Base-by-base conservation (phyloP, 2,329 filamentous ascomycete genomes). In the Alternaria sp. region DNA sequence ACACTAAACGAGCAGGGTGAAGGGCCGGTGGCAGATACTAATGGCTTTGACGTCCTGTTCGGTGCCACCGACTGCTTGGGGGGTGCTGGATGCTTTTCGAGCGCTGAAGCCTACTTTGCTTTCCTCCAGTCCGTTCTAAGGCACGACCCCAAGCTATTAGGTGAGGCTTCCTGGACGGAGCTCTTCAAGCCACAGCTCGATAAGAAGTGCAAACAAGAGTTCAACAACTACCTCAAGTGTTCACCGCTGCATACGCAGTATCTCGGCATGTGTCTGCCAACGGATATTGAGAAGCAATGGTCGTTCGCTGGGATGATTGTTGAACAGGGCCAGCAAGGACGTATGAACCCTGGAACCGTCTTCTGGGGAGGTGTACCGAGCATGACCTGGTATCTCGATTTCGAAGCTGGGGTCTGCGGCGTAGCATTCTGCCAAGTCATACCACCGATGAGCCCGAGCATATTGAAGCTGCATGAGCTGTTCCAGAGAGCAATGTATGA, bases 171-270 rank as follows among this genome's bases (percentile, higher is more conserved):
- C 12, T 36, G 72, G 32, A 65, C 69, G 3, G 55, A 69, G 22
- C 71, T 79, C 50, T 79, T 79, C 54, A 64, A 61, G 30, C 74
- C 74, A 32, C 71, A 79, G 52, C 56, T 79, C 27, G 63, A 54
- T 5, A 56, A 68, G 28, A 60, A 32, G 5, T 58, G 61, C 38
- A 55, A 44, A 5, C 53, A 51, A 2, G 57, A 57, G 20, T 18
- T 76, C 14, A 69, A 69, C 7, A 81, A 62, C 16, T 62, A 61
- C 41, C 36, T 14, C 30, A 38, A 41, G 16, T 57, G 48, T 16
- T 61, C 57, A 38, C 63, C 60, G 12, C 36, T 51, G 10, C 60
- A 64, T 28, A 51, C 27, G 9, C 57, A 63, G 50, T 62, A 55
- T 22, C 51, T 67, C 2, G 60, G 60, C 8, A 60, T 64, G 60